phyloP scores from a whole-genome alignment of 306 rosid genomes.

The Sechiopsis laciniata region DNA sequence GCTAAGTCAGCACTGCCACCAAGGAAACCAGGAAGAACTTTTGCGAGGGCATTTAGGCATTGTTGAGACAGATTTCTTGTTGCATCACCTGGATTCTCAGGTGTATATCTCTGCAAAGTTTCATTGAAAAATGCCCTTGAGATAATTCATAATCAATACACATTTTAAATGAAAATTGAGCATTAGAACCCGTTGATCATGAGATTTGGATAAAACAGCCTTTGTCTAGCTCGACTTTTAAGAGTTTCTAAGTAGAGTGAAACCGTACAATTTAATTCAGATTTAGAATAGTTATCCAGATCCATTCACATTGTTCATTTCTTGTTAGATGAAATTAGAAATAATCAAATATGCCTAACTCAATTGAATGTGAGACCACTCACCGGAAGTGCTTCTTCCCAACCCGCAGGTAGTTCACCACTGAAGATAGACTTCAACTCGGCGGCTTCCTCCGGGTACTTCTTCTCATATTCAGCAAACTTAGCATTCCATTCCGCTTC shows the following conservation, averaged over 20 bases:
- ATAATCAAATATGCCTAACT: background rate
- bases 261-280: background rate
- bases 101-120: constrained; percentile 74
- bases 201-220: background rate
- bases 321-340: background rate
- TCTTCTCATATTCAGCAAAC: constrained; percentile 86
- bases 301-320: background rate
- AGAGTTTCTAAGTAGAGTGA: background rate
- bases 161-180: background rate
- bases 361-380: constrained; percentile 27
- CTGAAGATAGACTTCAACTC: constrained; percentile 59
- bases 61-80: constrained; percentile 83
- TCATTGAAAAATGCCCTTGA: constrained; percentile 27
- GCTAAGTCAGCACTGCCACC: constrained; percentile 99
- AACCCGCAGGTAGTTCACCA: constrained; percentile 78
- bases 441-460: constrained; percentile 74
- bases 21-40: constrained; percentile 84
- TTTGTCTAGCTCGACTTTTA: background rate
- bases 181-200: background rate
- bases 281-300: background rate
- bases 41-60: constrained; percentile 85
- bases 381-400: constrained; percentile 98
- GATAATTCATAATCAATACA: constrained; percentile 5
- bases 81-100: constrained; percentile 89
- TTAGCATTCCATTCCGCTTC: constrained; percentile 91